Percentiles rank a stretch among this genome's conserved stretches.
Evolutionary conservation across 768 basidiomycete genomes (phyloP).

Genomic region (Lentinus brumalis): DNA sequence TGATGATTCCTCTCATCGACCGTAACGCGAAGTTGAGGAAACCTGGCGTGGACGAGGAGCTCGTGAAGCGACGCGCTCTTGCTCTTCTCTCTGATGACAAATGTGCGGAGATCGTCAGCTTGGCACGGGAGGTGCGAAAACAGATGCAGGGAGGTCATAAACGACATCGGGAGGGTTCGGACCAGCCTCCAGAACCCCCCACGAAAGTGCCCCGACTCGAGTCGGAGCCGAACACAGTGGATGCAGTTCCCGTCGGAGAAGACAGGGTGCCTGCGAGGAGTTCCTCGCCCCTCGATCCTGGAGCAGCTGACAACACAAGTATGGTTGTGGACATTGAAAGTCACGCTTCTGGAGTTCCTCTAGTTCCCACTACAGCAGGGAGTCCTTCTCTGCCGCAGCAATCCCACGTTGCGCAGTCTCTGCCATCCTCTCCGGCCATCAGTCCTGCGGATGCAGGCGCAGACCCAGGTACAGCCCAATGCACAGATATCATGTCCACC

Average conservation of each 20-base stretch:
- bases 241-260: not conserved
- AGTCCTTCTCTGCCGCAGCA: not conserved
- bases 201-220: not conserved
- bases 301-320: not conserved
- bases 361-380: not conserved
- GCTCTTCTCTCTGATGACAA: constrained; percentile 22
- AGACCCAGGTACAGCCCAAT: not conserved
- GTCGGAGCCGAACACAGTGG: not conserved
- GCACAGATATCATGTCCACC: not conserved
- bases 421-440: not conserved
- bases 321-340: not conserved
- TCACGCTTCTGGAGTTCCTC: not conserved
- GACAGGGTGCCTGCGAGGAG: not conserved
- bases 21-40: constrained; percentile 8
- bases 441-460: not conserved
- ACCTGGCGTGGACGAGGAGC: constrained; percentile 12
- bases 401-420: not conserved
- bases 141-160: constrained; percentile 15
- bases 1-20: constrained; percentile 13
- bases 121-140: constrained; percentile 15
- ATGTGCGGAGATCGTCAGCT: constrained; percentile 21
- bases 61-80: constrained; percentile 11
- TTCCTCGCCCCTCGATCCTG: not conserved
- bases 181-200: not conserved
- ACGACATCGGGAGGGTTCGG: not conserved